Base-by-base conservation (phyloP, 1,284 basidiomycete genomes). In the Microbotryum lychnidis-dioicae region DNA sequence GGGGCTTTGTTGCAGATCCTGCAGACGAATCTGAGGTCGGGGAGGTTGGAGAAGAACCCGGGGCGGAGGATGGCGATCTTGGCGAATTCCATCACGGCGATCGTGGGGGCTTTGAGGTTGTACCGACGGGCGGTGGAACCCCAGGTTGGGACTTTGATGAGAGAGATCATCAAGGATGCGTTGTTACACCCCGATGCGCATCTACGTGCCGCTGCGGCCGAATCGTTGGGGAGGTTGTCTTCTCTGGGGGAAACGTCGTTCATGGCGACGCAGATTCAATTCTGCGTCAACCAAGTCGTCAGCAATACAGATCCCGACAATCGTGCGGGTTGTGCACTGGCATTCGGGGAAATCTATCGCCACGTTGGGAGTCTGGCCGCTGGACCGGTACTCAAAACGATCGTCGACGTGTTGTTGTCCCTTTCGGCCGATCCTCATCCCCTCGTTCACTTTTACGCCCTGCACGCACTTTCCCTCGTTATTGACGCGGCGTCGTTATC, bases 371-470 rank as follows among this genome's bases (percentile, higher is more conserved):
- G 92, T 45, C 80, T 98, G 23, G 89, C 89, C 6, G 94, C 92
- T 7, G 91, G 91, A 0, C 91, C 96, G 0, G 81, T 97, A 18
- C 81, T 98, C 62, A 97, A 97, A 77, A 97, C 94, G 0, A 91
- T 94, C 0, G 87, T 97, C 68, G 93, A 97, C 72, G 87, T 98
- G 59, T 80, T 97, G 53, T 91, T 97, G 85, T 97, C 93, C 2
- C 82, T 99, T 33, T 86, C 88, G 72, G 91, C 88, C 64, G 96
- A 99, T 74, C 91, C 96, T 0, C 96, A 98, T 74, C 96, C 96
- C 0, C 83, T 92, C 14, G 96, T 97, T 6, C 93, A 98, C 76
- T 97, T 87, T 73, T 92, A 87, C 82, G 86, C 94, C 1, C 79
- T 98, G 61, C 84, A 84, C 55, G 89, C 96, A 0, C 80, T 99